Evolutionary conservation across 2,329 filamentous ascomycete genomes (phyloP).

Genomic region (Calycina herbarum): DNA sequence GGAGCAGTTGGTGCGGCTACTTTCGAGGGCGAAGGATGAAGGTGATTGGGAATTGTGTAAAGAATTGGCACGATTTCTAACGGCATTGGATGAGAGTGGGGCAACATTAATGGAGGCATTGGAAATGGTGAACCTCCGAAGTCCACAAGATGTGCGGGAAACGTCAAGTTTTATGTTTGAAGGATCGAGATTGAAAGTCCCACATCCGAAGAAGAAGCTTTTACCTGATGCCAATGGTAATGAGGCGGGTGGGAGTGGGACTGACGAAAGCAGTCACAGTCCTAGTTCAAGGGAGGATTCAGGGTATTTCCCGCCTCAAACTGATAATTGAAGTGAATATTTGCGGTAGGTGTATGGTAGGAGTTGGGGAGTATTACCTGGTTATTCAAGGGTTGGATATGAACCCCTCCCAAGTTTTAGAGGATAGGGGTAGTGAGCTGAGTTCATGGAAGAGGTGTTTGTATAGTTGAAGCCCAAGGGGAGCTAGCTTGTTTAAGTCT

Average conservation of each 20-base stretch:
- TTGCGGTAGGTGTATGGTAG: background rate
- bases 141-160: constrained; percentile 37
- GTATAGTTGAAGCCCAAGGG: background rate
- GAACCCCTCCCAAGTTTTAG: background rate
- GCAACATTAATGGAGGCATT: constrained; percentile 74
- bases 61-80: constrained; percentile 90
- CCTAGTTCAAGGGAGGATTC: constrained; percentile 20
- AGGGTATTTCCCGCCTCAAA: constrained; percentile 29
- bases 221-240: constrained; percentile 23
- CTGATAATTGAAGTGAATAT: constrained; percentile 3
- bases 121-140: constrained; percentile 56
- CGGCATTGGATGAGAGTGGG: constrained; percentile 85
- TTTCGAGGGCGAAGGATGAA: constrained; percentile 78
- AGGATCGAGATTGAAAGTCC: constrained; percentile 38
- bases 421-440: background rate
- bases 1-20: constrained; percentile 76
- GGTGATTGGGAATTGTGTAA: constrained; percentile 95
- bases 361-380: background rate
- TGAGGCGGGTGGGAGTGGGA: constrained; percentile 38
- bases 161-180: constrained; percentile 42
- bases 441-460: background rate
- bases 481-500: background rate
- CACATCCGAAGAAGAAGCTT: constrained; percentile 17
- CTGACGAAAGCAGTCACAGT: constrained; percentile 30
- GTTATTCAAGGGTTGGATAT: constrained; percentile 3